Conservation (phyloP, 2,329 filamentous ascomycete genomes). For the Fusarium napiforme region DNA sequence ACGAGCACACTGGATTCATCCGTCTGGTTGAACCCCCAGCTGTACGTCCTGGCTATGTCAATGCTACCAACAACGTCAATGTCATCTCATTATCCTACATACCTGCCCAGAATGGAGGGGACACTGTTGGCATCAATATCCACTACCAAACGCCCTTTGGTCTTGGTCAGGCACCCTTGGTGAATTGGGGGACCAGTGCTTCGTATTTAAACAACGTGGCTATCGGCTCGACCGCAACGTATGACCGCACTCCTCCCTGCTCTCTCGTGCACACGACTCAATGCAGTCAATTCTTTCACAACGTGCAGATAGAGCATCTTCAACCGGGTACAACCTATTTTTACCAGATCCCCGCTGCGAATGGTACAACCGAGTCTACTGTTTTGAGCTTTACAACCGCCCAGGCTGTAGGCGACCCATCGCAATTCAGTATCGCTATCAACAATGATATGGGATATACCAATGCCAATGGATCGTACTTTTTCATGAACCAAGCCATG, state of each 20-base stretch:
- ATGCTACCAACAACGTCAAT: neutral
- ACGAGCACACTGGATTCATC: neutral
- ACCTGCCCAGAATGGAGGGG: accelerated
- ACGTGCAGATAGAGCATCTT: neutral
- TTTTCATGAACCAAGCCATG: neutral
- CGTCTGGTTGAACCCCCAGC: neutral
- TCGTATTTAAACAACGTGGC: neutral
- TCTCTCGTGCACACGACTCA: neutral
- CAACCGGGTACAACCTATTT: neutral
- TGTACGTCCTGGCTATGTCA: neutral
- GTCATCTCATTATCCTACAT: neutral
- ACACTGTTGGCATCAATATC: neutral
- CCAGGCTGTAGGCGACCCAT: neutral
- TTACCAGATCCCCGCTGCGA: neutral
- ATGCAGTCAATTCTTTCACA: slow-evolving; percentile 6
- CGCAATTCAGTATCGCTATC: neutral
- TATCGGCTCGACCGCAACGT: neutral
- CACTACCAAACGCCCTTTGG: neutral
- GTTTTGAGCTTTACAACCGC: neutral
- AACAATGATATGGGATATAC: neutral
- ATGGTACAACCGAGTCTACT: neutral
- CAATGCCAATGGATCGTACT: neutral
- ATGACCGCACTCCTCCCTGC: neutral
- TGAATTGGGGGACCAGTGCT: accelerated
- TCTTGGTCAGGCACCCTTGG: accelerated